phyloP scores from a whole-genome alignment of 257 asterid genomes.

The Fraxinus anomala region DNA sequence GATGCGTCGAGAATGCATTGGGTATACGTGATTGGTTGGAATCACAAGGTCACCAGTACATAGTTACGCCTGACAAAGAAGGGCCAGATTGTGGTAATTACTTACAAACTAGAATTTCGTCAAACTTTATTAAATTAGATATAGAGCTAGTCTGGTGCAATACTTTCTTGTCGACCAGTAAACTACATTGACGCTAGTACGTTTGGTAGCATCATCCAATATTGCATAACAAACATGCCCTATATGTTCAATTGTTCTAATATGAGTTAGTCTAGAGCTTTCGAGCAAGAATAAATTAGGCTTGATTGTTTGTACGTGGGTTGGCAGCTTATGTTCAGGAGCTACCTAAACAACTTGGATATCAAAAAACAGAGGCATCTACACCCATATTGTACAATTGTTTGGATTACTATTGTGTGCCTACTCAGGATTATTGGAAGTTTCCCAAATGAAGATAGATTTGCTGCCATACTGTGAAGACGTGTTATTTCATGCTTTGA shows the following conservation, averaged over 20 bases:
- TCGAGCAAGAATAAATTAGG: no score
- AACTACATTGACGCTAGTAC: background rate
- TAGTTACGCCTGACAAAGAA: conserved; percentile 91
- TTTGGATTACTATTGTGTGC: background rate
- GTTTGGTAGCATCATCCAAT: background rate
- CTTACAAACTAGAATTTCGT: background rate
- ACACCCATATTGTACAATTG: background rate
- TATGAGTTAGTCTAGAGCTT: background rate
- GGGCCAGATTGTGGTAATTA: conserved; percentile 80
- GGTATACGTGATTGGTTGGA: conserved; percentile 97
- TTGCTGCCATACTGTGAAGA: background rate
- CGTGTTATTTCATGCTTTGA: background rate
- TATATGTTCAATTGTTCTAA: background rate
- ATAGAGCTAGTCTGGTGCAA: background rate
- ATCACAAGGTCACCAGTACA: conserved; percentile 82
- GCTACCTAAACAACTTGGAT: background rate
- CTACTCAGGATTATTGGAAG: background rate
- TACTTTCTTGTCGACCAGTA: background rate
- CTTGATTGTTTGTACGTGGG: no score
- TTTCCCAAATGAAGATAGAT: background rate
- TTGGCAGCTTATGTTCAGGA: background rate
- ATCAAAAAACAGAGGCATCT: background rate
- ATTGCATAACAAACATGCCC: background rate
- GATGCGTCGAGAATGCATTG: conserved; percentile 82
- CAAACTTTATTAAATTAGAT: background rate